Base-by-base conservation (phyloP, 1,284 basidiomycete genomes). In the Chalciporus sp. region DNA sequence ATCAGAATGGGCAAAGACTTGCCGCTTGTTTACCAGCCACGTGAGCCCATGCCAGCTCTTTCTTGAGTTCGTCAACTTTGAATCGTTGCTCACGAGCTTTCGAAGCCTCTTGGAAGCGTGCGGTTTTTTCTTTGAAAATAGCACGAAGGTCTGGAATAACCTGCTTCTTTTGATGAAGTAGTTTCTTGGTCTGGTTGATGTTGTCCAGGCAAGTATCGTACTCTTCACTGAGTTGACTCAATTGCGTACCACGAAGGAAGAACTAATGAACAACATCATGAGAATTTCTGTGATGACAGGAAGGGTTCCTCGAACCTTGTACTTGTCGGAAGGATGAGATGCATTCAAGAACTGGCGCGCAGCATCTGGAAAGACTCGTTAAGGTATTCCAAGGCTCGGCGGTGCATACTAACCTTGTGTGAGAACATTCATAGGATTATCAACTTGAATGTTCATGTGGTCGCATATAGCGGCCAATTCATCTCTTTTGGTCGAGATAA, bases 391-490 rank as follows among this genome's bases (percentile, higher is more conserved):
- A 42, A 47, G 14, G 23, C 5, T 29, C 17, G 7, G 17, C 29
- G 19, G 23, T 49, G 10, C 17, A 31, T 42, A 29, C 65, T 43
- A 69, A 81, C 92, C 93, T 79, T 97, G 95, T 1, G 93, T 96
- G 31, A 96, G 78, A 39, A 99, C 88, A 58, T 95, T 97, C 81
- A 98, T 86, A 0, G 95, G 95, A 65, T 98, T 98, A 69, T 99
- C 97, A 56, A 98, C 92, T 66, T 95, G 93, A 56, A 99, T 94
- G 66, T 94, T 93, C 86, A 96, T 95, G 63, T 95, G 90, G 66
- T 97, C 92, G 62, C 88, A 88, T 47, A 98, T 96, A 3, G 87
- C 83, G 39, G 91, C 81, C 20, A 99, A 75, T 66, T 97, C 94
- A 28, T 94, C 86, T 58, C 86, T 85, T 74, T 92, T 95, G n/a